These are phyloP conservation scores for Pseudogymnoascus sp. DNA, from an alignment of 2,329 filamentous ascomycete genomes.

Conservation along the genomic window DNA sequence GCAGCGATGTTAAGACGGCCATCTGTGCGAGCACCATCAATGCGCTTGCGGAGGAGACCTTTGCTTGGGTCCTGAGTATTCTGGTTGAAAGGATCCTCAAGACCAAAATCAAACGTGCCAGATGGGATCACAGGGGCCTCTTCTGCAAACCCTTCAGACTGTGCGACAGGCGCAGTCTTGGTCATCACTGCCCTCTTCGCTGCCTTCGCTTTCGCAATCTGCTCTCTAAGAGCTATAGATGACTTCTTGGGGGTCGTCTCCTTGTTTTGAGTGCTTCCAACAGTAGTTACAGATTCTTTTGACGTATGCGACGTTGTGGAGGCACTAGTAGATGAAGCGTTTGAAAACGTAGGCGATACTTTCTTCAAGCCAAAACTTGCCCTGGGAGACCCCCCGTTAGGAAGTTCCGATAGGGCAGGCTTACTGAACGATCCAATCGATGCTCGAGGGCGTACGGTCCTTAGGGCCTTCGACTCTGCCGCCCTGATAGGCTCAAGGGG, in stretches of 20 bases:
- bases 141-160: conserved; percentile 20
- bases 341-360: conserved; percentile 25
- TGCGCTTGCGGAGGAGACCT: conserved; percentile 66
- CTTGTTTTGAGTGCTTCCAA: conserved; percentile 16
- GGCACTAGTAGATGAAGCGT: conserved; percentile 24
- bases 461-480: not conserved
- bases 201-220: conserved; percentile 88
- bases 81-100: conserved; percentile 67
- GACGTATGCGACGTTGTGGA: conserved; percentile 19
- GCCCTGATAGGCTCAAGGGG: not conserved
- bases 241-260: conserved; percentile 52
- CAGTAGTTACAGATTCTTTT: conserved; percentile 17
- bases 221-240: conserved; percentile 75
- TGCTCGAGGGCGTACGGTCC: conserved; percentile 20
- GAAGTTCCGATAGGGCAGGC: conserved; percentile 16
- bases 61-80: conserved; percentile 50
- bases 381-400: conserved; percentile 21
- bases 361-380: conserved; percentile 24
- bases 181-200: conserved; percentile 54
- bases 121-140: conserved; percentile 41
- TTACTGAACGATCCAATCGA: conserved; percentile 20
- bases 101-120: conserved; percentile 53
- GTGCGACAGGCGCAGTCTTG: conserved; percentile 28
- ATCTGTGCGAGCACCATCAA: conserved; percentile 66
- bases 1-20: conserved; percentile 86